Evolutionary conservation across 306 rosid genomes (phyloP).

Genomic region (Cucurbita moschata): DNA sequence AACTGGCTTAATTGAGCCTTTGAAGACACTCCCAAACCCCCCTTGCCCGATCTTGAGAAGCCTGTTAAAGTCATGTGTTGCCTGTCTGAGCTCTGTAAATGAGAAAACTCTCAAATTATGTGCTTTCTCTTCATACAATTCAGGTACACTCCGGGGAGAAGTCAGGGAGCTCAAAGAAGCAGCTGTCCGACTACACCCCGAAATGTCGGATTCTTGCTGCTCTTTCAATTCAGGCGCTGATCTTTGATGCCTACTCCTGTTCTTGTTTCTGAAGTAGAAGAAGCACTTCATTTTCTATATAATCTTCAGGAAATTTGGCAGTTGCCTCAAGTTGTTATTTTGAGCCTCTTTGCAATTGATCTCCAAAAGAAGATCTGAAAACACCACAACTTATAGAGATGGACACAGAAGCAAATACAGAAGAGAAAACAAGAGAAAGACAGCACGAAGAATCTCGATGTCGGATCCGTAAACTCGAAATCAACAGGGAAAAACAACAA

Average conservation of each 20-base stretch:
- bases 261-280: slow-evolving; percentile 37
- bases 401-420: neutral
- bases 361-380: neutral
- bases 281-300: slow-evolving; percentile 53
- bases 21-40: slow-evolving; percentile 80
- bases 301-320: neutral
- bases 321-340: neutral
- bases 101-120: slow-evolving; percentile 57
- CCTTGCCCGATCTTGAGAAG: slow-evolving; percentile 79
- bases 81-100: slow-evolving; percentile 40
- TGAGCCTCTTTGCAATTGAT: slow-evolving; percentile 1
- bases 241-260: slow-evolving; percentile 30
- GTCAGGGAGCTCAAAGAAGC: slow-evolving; percentile 37
- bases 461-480: neutral
- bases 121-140: slow-evolving; percentile 68
- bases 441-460: neutral
- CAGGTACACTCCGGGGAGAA: slow-evolving; percentile 56
- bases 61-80: slow-evolving; percentile 49
- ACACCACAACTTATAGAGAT: neutral
- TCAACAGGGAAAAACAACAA: neutral
- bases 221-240: slow-evolving; percentile 58
- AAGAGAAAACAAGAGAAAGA: neutral
- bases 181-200: slow-evolving; percentile 25
- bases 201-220: slow-evolving; percentile 22
- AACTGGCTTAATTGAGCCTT: slow-evolving; percentile 53